These are phyloP conservation scores for Apodospora peruviana DNA, from an alignment of 495 filamentous ascomycete genomes.

Conservation along the genomic window DNA sequence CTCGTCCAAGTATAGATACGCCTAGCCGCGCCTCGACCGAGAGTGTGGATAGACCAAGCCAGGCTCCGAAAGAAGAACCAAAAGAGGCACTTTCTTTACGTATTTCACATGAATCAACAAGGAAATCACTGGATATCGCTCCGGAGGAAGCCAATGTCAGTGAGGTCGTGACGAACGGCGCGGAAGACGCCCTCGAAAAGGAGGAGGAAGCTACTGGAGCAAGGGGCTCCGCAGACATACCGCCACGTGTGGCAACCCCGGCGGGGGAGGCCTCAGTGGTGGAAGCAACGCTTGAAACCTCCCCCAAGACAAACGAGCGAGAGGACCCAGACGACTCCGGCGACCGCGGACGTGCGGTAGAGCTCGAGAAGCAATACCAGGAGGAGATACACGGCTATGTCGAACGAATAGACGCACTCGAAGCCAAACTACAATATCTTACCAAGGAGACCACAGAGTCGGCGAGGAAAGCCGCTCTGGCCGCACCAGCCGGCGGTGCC, in stretches of 20 bases:
- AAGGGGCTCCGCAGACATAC: slow-evolving; percentile 4
- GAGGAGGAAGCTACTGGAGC: slow-evolving; percentile 1
- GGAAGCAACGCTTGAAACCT: slow-evolving; percentile 1
- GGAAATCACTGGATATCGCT: slow-evolving; percentile 10
- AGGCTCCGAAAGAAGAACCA: slow-evolving; percentile 8
- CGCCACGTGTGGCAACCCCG: neutral
- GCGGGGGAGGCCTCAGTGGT: neutral
- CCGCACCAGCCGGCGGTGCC: slow-evolving; percentile 54
- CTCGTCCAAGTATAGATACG: slow-evolving; percentile 28
- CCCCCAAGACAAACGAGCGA: neutral
- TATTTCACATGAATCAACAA: slow-evolving; percentile 15
- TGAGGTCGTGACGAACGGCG: neutral
- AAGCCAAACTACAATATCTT: slow-evolving; percentile 84
- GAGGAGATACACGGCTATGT: slow-evolving; percentile 77
- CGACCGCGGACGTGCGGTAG: slow-evolving; percentile 3
- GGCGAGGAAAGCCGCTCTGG: slow-evolving; percentile 56
- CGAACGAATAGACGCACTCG: slow-evolving; percentile 87
- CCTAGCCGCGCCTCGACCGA: slow-evolving; percentile 24
- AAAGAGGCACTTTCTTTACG: slow-evolving; percentile 12
- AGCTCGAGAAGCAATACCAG: slow-evolving; percentile 57
- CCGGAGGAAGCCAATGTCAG: neutral
- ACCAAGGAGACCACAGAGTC: slow-evolving; percentile 70
- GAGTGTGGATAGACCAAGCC: slow-evolving; percentile 14
- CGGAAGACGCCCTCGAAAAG: neutral
- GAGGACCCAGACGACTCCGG: neutral